Evolutionary conservation across 192 early-diverging fungal genomes (phyloP).

Genomic region (Coemansia sp.): DNA sequence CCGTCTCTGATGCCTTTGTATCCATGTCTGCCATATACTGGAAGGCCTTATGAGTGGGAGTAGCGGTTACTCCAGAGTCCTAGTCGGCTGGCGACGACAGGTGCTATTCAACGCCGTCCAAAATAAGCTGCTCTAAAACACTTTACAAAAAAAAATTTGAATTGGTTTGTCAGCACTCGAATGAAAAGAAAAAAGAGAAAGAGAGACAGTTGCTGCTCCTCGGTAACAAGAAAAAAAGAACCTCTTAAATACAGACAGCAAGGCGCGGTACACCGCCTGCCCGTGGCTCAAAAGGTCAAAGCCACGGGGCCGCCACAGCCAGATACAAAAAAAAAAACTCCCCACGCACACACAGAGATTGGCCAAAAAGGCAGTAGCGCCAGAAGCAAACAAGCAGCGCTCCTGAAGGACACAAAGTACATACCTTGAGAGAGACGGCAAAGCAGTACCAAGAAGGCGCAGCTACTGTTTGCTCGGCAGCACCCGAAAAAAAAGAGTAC

Average conservation of each 20-base stretch:
- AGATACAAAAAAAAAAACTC: conserved; percentile 6
- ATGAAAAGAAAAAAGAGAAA: not conserved
- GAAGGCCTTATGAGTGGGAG: not conserved
- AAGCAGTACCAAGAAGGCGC: not conserved
- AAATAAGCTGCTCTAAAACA: not conserved
- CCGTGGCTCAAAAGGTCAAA: conserved; percentile 6
- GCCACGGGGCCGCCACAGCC: conserved; percentile 2
- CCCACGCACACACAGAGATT: not conserved
- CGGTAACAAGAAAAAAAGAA: not conserved
- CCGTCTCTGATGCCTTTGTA: conserved; percentile 15
- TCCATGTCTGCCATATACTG: conserved; percentile 8
- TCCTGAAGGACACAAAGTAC: not conserved
- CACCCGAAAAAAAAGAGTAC: not conserved
- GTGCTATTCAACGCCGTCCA: not conserved
- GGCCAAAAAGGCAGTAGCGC: not conserved
- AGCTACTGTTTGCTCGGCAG: not conserved
- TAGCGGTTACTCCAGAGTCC: not conserved
- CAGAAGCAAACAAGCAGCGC: conserved; percentile 1
- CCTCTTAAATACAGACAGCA: not conserved
- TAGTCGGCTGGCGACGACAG: not conserved
- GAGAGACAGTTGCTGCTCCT: not conserved
- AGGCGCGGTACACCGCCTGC: not conserved
- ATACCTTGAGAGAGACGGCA: not conserved
- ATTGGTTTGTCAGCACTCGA: not conserved
- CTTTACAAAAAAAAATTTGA: not conserved